Conservation (phyloP, 2,329 filamentous ascomycete genomes). For the Fusarium mangiferae region DNA sequence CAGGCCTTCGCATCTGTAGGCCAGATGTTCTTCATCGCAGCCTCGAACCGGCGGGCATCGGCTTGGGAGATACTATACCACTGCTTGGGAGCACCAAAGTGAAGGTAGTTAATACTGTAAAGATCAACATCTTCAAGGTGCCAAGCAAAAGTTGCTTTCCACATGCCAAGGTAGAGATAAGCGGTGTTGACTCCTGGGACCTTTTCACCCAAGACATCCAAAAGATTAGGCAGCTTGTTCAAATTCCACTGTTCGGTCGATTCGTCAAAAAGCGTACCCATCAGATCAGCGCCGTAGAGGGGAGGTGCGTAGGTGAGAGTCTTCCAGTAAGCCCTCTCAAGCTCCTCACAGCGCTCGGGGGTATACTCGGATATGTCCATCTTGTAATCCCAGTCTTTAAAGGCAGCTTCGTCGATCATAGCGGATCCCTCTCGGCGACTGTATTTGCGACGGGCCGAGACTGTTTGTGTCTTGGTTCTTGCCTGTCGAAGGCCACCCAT, state of each 20-base stretch:
- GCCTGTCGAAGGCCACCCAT: constrained; percentile 62
- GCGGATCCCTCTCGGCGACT: constrained; percentile 82
- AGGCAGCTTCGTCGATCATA: constrained; percentile 87
- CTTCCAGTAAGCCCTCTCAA: constrained; percentile 97
- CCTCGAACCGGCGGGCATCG: constrained; percentile 91
- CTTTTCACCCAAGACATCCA: constrained; percentile 94
- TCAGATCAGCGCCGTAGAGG: constrained; percentile 96
- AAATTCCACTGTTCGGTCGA: constrained; percentile 89
- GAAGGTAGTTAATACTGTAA: constrained; percentile 99
- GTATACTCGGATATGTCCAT: constrained; percentile 91
- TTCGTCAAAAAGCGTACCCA: constrained; percentile 93
- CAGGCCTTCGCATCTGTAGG: constrained; percentile 94
- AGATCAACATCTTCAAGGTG: constrained; percentile 98
- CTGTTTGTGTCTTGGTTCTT: constrained; percentile 75
- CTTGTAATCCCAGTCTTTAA: constrained; percentile 89
- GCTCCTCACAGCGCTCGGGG: constrained; percentile 89
- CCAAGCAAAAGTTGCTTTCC: constrained; percentile 99
- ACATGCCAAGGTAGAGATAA: constrained; percentile 98
- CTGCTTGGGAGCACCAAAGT: constrained; percentile 98
- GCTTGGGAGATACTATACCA: constrained; percentile 99
- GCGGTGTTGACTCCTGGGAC: constrained; percentile 98
- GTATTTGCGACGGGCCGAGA: constrained; percentile 87
- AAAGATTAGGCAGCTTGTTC: constrained; percentile 89
- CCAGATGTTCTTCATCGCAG: constrained; percentile 96
- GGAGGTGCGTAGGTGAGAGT: constrained; percentile 94